Conservation (phyloP, 768 basidiomycete genomes). For the Termitomyces sp. region DNA sequence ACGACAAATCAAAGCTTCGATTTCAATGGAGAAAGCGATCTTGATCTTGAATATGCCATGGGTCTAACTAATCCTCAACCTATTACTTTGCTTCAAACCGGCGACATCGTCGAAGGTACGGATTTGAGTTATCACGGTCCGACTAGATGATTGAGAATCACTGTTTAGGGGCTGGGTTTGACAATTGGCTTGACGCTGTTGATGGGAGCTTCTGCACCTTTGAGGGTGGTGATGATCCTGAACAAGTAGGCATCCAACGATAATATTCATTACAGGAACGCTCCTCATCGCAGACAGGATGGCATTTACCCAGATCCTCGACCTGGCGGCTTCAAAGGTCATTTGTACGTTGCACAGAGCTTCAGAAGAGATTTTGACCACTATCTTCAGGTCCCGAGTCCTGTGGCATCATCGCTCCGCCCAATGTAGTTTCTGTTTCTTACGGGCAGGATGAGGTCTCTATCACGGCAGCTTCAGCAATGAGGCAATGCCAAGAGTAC, state of each 20-base stretch:
- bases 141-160: not conserved
- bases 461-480: slow-evolving; percentile 31
- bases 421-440: slow-evolving; percentile 36
- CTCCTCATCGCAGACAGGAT: slow-evolving; percentile 12
- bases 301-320: slow-evolving; percentile 15
- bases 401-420: slow-evolving; percentile 36
- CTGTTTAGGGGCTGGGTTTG: slow-evolving; percentile 34
- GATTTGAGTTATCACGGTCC: not conserved
- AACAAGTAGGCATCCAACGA: slow-evolving; percentile 13
- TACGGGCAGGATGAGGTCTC: slow-evolving; percentile 38
- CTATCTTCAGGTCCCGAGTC: slow-evolving; percentile 22
- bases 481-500: slow-evolving; percentile 42
- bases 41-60: slow-evolving; percentile 57
- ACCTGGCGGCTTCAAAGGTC: slow-evolving; percentile 13
- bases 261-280: not conserved
- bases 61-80: slow-evolving; percentile 32
- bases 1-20: slow-evolving; percentile 32
- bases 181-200: slow-evolving; percentile 44
- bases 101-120: slow-evolving; percentile 33
- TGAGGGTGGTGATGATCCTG: slow-evolving; percentile 38
- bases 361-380: not conserved
- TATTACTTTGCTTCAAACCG: slow-evolving; percentile 39
- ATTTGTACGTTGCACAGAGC: not conserved
- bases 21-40: slow-evolving; percentile 49
- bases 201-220: slow-evolving; percentile 40